phyloP scores from a whole-genome alignment of 2,329 filamentous ascomycete genomes.

The Hymenoscyphus linearis region DNA sequence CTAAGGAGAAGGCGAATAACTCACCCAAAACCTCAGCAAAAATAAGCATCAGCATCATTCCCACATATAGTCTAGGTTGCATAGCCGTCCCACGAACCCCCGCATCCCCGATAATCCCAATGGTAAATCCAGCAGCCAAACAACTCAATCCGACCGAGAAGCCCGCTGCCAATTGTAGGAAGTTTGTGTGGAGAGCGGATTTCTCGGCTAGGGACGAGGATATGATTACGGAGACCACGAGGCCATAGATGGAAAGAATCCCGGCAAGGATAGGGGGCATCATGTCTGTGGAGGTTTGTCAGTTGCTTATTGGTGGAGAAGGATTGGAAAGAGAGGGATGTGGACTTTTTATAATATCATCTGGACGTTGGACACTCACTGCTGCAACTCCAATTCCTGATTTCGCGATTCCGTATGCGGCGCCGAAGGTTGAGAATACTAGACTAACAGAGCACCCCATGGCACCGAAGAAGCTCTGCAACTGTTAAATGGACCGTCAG shows the following conservation, averaged over 20 bases:
- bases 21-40: conserved; percentile 76
- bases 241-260: conserved; percentile 98
- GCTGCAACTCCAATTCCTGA: conserved; percentile 94
- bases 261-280: conserved; percentile 99
- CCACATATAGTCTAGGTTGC: conserved; percentile 62
- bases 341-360: conserved; percentile 94
- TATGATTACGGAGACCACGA: conserved; percentile 79
- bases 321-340: neutral
- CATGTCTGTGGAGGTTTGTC: conserved; percentile 62
- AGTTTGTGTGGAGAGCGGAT: conserved; percentile 68
- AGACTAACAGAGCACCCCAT: conserved; percentile 92
- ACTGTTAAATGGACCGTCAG: neutral
- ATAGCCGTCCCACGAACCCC: conserved; percentile 77
- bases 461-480: conserved; percentile 83
- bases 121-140: conserved; percentile 69
- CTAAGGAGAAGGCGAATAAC: neutral
- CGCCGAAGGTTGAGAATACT: conserved; percentile 77
- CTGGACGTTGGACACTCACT: conserved; percentile 94
- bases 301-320: neutral
- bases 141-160: conserved; percentile 73
- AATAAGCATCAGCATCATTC: conserved; percentile 77
- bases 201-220: conserved; percentile 68
- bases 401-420: conserved; percentile 97
- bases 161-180: conserved; percentile 77
- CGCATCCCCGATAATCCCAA: conserved; percentile 80